A percentile compares a stretch with the other conserved stretches of the same genome.
Conservation (phyloP, 129 eudicot genomes). For the Lactuca sativa region DNA sequence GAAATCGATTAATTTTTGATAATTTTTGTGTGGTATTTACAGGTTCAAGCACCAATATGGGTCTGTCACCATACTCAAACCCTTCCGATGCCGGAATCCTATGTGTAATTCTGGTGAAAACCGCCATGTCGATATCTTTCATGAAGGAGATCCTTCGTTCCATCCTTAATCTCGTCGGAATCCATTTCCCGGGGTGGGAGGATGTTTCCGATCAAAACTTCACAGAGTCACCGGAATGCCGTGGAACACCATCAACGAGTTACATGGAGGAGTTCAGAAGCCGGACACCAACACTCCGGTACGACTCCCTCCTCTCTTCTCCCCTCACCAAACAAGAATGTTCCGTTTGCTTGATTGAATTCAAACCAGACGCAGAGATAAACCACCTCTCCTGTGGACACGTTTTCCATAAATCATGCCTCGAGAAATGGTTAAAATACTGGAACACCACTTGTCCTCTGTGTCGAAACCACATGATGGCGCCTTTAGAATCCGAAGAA, state of each 20-base stretch:
- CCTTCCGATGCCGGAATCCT: slow-evolving; percentile 78
- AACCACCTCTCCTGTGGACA: slow-evolving; percentile 76
- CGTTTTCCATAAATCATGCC: slow-evolving; percentile 64
- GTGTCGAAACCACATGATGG: slow-evolving; percentile 63
- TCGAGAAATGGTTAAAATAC: slow-evolving; percentile 75
- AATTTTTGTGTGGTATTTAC: slow-evolving; percentile 8
- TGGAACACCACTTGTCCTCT: slow-evolving; percentile 82
- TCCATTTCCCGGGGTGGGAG: slow-evolving; percentile 55
- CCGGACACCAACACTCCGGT: slow-evolving; percentile 54
- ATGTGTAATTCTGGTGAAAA: slow-evolving; percentile 66
- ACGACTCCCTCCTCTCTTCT: slow-evolving; percentile 39
- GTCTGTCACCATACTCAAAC: slow-evolving; percentile 63
- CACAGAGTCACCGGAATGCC: slow-evolving; percentile 35
- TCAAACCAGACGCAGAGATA: slow-evolving; percentile 60
- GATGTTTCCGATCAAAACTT: slow-evolving; percentile 36
- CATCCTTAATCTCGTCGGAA: slow-evolving; percentile 54
- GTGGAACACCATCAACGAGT: slow-evolving; percentile 42
- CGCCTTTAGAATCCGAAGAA: slow-evolving; percentile 56
- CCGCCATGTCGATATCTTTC: slow-evolving; percentile 65
- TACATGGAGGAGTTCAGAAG: slow-evolving; percentile 66
- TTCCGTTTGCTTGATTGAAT: slow-evolving; percentile 71
- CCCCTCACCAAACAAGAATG: slow-evolving; percentile 52
- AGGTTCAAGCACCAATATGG: slow-evolving; percentile 60
- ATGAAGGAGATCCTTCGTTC: slow-evolving; percentile 54
- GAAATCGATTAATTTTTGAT: not conserved